Conservation (phyloP, 306 rosid species). For the Vigna trinervia region DNA sequence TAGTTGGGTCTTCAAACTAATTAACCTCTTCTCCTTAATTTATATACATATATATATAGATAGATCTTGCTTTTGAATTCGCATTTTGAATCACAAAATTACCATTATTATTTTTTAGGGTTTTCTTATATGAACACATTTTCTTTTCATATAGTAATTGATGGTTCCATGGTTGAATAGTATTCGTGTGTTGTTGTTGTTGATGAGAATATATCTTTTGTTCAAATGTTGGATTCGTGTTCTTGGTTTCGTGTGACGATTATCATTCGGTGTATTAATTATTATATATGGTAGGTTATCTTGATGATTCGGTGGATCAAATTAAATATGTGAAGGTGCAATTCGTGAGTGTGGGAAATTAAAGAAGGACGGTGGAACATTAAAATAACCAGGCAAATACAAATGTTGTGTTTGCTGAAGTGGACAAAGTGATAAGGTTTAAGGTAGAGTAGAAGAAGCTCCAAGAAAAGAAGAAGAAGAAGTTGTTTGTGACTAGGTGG, state of each 20-base stretch:
- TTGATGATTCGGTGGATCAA: slow-evolving; percentile 1
- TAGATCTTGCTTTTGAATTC: background rate
- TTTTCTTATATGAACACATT: background rate
- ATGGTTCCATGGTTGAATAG: background rate
- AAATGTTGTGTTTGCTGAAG: slow-evolving; percentile 19
- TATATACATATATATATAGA: background rate
- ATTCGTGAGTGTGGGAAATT: background rate
- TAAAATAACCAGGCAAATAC: background rate
- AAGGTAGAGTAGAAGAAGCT: slow-evolving; percentile 13
- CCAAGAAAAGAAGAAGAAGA: slow-evolving; percentile 7
- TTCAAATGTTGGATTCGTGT: background rate
- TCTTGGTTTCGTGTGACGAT: background rate
- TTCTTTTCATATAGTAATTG: background rate
- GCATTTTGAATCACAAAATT: slow-evolving; percentile 22
- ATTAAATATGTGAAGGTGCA: background rate
- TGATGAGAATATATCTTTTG: background rate
- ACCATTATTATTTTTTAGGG: slow-evolving; percentile 6
- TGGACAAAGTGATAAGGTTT: slow-evolving; percentile 59
- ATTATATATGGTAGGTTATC: background rate
- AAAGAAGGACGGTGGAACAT: slow-evolving; percentile 30
- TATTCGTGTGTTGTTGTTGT: background rate
- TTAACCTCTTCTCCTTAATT: slow-evolving; percentile 17
- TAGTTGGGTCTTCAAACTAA: slow-evolving; percentile 47
- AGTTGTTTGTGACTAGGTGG: background rate
- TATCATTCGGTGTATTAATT: background rate